Evolutionary conservation across 2,329 filamentous ascomycete species (phyloP), one percentile per base, ranked within the genome.

Genomic region (Aspergillus ruber): DNA sequence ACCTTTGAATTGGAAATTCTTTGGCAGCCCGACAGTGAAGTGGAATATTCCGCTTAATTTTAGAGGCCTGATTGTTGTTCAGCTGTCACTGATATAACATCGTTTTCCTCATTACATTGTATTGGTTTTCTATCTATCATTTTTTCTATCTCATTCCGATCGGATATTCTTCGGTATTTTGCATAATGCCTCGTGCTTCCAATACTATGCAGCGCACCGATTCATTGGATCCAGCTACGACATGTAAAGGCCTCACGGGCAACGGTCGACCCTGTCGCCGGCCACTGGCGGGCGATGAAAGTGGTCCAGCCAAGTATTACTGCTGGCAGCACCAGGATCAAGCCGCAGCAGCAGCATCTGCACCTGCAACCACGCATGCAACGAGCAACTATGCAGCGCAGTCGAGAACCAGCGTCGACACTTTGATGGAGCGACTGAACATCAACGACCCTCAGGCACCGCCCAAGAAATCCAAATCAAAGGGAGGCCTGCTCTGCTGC

Each of bases 301-400:
- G 53, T 49, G 64, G 60, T 48, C 63, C 57, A 33, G 59, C 56
- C 38, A 67, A 51, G 53, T 79, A 84, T 43, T 96, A 90, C 71
- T 97, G 91, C 74, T 95, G 88, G 86, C 90, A 96, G 66, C 93
- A 98, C 73, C 90, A 88, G 64, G 88, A 93, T 48, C 93, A 98
- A 68, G 88, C 88, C 2, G 25, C 25, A 5, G 25, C 25, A 29
- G 64, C 17, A 6, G 46, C 54, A 8, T 46, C 48, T 0, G 38
- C 25, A 10, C 17, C 47, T 23, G 23, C 15, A 27, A 40, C 46
- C 9, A 13, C 42, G 27, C 45, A 41, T 4, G 25, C 13, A 51
- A 72, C 74, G 2, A 73, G 74, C 1, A 73, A 72, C 4, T 20
- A 18, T 39, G 10, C 36, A 18, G 17, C 36, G 36, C 36, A 51